Evolutionary conservation across 2,329 filamentous ascomycete species (phyloP).

Genomic region (Aureobasidium sp.): DNA sequence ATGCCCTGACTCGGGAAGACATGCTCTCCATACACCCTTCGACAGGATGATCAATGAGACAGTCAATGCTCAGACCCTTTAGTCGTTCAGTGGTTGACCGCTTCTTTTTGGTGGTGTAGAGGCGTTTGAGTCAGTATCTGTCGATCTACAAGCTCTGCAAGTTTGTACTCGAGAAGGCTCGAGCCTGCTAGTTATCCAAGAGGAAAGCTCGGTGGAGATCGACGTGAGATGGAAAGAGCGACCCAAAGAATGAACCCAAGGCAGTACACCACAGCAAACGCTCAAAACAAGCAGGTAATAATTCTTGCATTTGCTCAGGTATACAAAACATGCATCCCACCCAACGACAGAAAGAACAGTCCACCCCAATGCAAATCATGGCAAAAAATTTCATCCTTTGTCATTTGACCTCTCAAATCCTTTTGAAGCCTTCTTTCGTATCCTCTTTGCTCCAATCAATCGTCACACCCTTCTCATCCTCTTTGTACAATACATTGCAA

Average conservation of each 20-base stretch:
- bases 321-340: neutral
- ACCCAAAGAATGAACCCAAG: too few species aligned
- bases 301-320: neutral
- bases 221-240: too few species aligned
- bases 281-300: neutral
- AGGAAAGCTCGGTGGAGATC: too few species aligned
- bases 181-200: too few species aligned
- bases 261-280: too few species aligned
- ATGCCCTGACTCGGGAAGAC: neutral
- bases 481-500: slow-evolving; percentile 34
- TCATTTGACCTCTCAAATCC: slow-evolving; percentile 9
- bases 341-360: neutral
- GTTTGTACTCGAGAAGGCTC: too few species aligned
- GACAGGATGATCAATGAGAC: too few species aligned
- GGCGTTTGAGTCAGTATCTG: neutral
- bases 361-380: neutral
- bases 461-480: slow-evolving; percentile 35
- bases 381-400: neutral
- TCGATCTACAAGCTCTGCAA: too few species aligned
- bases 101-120: neutral
- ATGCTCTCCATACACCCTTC: neutral
- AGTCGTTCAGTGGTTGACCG: neutral
- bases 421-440: slow-evolving; percentile 25
- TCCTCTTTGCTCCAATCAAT: slow-evolving; percentile 29
- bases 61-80: too few species aligned